phyloP scores from a whole-genome alignment of 371 early-diverging fungal genomes.

The Syncephalis fuscata region DNA sequence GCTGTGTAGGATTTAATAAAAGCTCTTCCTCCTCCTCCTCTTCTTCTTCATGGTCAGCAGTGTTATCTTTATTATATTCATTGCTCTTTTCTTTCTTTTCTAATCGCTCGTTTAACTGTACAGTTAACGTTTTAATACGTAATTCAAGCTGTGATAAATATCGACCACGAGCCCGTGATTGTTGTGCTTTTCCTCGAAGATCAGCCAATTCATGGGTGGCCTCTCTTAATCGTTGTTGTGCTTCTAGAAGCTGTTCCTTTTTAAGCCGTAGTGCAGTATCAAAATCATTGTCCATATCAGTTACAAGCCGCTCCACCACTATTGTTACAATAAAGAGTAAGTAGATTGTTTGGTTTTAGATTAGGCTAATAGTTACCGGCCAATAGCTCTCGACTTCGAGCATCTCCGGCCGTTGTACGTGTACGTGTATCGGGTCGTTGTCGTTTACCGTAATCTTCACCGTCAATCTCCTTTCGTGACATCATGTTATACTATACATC shows the following conservation, averaged over 20 bases:
- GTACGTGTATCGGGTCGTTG: neutral
- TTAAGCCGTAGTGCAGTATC: slow-evolving; percentile 33
- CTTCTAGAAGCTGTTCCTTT: slow-evolving; percentile 37
- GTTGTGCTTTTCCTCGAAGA: slow-evolving; percentile 37
- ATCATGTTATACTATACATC: neutral
- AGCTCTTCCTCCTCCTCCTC: slow-evolving; percentile 11
- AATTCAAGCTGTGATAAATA: neutral
- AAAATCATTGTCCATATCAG: slow-evolving; percentile 46
- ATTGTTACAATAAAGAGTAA: neutral
- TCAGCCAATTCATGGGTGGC: slow-evolving; percentile 46
- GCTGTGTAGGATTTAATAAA: no score
- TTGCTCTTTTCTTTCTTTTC: slow-evolving; percentile 1
- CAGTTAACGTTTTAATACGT: neutral
- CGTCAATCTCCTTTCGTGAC: neutral
- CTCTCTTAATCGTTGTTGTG: slow-evolving; percentile 33
- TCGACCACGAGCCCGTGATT: neutral
- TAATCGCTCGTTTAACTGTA: neutral
- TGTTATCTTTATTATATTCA: slow-evolving; percentile 2
- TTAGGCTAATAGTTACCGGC: neutral
- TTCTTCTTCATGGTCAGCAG: neutral
- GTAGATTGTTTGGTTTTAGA: neutral
- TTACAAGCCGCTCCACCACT: slow-evolving; percentile 53
- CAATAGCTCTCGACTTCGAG: neutral
- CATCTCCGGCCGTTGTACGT: neutral
- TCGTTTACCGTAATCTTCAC: neutral